Conservation (phyloP, 176 grass and related monocot genomes). For the Aegilops sharonensis region DNA sequence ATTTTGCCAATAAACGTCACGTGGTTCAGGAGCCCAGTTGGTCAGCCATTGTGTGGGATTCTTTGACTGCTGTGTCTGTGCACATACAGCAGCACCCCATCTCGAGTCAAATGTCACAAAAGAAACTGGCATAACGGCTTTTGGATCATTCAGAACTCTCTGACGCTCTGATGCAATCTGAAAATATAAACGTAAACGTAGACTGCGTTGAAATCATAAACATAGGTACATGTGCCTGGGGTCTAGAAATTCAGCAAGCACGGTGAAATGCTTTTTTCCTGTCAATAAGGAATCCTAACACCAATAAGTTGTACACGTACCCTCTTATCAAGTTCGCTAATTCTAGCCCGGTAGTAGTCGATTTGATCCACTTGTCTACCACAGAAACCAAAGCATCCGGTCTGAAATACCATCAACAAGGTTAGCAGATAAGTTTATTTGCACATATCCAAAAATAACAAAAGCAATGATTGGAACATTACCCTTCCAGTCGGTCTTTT, state of each 20-base stretch:
- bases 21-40: slow-evolving; percentile 94
- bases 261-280: background rate
- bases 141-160: slow-evolving; percentile 78
- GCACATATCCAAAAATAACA: background rate
- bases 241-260: background rate
- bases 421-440: background rate
- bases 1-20: slow-evolving; percentile 95
- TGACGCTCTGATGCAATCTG: slow-evolving; percentile 77
- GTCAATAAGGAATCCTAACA: background rate
- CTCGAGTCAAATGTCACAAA: slow-evolving; percentile 97
- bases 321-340: slow-evolving; percentile 66
- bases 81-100: slow-evolving; percentile 96
- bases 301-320: slow-evolving; percentile 29
- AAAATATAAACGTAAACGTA: slow-evolving; percentile 28
- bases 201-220: background rate
- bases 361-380: slow-evolving; percentile 71
- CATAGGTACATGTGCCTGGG: background rate
- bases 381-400: slow-evolving; percentile 77
- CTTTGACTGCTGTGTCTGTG: slow-evolving; percentile 94
- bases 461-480: slow-evolving; percentile 25
- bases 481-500: slow-evolving; percentile 77
- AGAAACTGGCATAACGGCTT: slow-evolving; percentile 92
- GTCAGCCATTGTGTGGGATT: slow-evolving; percentile 92
- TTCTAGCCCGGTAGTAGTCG: slow-evolving; percentile 59
- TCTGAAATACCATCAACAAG: slow-evolving; percentile 47